Base-by-base conservation (phyloP, 257 asterid genomes). In the Ophiorrhiza pumila region DNA sequence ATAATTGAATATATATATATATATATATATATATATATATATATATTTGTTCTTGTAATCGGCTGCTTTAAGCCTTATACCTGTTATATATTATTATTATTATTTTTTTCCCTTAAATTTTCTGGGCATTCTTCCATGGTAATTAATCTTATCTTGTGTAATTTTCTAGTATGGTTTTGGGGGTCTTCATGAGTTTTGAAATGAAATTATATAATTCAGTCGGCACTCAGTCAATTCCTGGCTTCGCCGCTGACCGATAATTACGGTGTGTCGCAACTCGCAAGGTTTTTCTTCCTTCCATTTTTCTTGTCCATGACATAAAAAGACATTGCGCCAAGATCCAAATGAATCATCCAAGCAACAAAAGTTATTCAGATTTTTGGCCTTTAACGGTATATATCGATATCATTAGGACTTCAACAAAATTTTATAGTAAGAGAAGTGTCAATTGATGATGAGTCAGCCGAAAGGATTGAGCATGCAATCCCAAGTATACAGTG, bases 311-410 rank as follows among this genome's bases (percentile, higher is more conserved):
- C 42, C 10, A 65, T 41, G 23, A 23, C 37, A 41, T 63, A 29
- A 52, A 52, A 69, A 7, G 50, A 50, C 17, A 13, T 18, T 23
- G 22, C 25, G 25, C n/a, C n/a, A 69, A n/a, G 14, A 41, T 70
- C 74, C 74, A 70, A 71, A 5, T 74, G 73, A 65, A 74, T 55
- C 41, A 9, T 65, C 68, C 78, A 74, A 74, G 45, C 52, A 74
- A 22, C 65, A 55, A 53, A 42, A 65, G 10, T 27, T 9, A 20
- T 17, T 15, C 7, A 42, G 29, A 49, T 34, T 20, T 49, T 23
- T 11, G n/a, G 69, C 23, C 69, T 31, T 59, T 25, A 65, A 45
- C 17, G 41, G n/a, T n/a, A n/a, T n/a, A n/a, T n/a, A n/a, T n/a
- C n/a, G n/a, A 29, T 62, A 37, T 31, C 43, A 27, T 5, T 31